Percentiles rank a stretch among this genome's conserved stretches.
These are phyloP conservation scores for Lippia alba DNA, from an alignment of 305 asterid genomes.

Conservation along the genomic window DNA sequence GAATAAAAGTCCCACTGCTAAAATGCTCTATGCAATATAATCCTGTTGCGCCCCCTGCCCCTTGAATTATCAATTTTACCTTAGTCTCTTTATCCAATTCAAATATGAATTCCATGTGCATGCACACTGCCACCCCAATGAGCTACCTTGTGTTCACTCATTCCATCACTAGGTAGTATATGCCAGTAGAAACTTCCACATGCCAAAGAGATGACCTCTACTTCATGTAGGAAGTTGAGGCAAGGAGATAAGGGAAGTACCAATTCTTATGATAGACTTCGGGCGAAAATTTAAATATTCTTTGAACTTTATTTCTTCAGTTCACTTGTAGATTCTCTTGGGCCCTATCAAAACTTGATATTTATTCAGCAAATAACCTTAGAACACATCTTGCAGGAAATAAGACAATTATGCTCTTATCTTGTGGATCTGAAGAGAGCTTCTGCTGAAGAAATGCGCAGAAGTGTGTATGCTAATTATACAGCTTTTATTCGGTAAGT, in stretches of 20 bases:
- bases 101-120: slow-evolving; percentile 23
- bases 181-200: background rate
- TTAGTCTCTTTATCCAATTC: slow-evolving; percentile 5
- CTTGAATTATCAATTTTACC: slow-evolving; percentile 2
- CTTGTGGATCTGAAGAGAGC: slow-evolving; percentile 94
- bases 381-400: slow-evolving; percentile 65
- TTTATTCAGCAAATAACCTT: slow-evolving; percentile 33
- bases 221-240: slow-evolving; percentile 14
- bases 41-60: background rate
- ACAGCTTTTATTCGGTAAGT: slow-evolving; percentile 96
- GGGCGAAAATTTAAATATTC: slow-evolving; percentile 19
- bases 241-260: background rate
- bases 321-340: slow-evolving; percentile 7
- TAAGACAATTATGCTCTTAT: slow-evolving; percentile 89
- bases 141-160: slow-evolving; percentile 10
- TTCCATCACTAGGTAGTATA: slow-evolving; percentile 10
- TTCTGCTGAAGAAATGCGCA: slow-evolving; percentile 99
- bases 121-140: slow-evolving; percentile 22
- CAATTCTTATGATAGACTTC: slow-evolving; percentile 26
- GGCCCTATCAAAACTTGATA: slow-evolving; percentile 11
- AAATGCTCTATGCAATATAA: slow-evolving; percentile 1
- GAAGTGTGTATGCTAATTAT: slow-evolving; percentile 97
- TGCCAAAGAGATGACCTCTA: slow-evolving; percentile 12
- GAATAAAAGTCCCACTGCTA: slow-evolving; percentile 9
- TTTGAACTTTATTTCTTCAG: slow-evolving; percentile 17